Evolutionary conservation across 768 basidiomycete genomes (phyloP), one percentile per base, ranked within the genome.

Genomic region (Collybia sp.): DNA sequence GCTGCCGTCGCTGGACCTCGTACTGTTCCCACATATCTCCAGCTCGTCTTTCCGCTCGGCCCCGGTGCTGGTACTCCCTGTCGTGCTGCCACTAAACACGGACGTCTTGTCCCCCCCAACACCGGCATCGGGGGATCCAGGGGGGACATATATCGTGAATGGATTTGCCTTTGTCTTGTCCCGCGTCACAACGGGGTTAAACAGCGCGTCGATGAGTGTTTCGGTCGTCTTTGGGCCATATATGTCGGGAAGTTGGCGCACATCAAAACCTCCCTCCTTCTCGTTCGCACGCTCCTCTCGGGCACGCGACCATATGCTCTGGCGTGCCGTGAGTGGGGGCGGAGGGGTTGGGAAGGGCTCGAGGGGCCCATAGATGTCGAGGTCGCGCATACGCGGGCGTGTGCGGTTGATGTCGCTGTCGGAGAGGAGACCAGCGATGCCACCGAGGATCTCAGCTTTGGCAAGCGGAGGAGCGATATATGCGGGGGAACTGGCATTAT

Each of bases 161-260:
- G 73, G 75, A 34, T 61, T 66, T 47, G 71, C 67, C 31, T 62
- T 57, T 13, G 54, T 53, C 50, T 53, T 56, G 35, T 72, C 68
- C 1, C 65, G 67, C 8, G 76, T 76, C 1, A 70, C 73, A 1
- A 72, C 71, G 1, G 88, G 88, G 54, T 91, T 91, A 59, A 91
- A 91, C 18, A 91, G 60, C 5, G 85, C 80, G 45, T 91, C 88
- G 57, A 90, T 89, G 35, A 91, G 71, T 32, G 71, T 70, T 58
- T 87, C 86, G 0, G 87, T 89, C 12, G 80, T 78, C 42, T 76
- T 76, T 2, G 82, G 74, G 1, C 83, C 82, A 50, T 76, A 72
- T 3, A 77, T 75, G 13, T 65, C 58, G 1, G 80, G 80, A 6
- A 85, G 69, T 30, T 64, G 58, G n/a, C 63, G 58, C 5, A 70